These are phyloP conservation scores for Thelephora ganbajun DNA, from an alignment of 768 basidiomycete genomes.

Conservation along the genomic window DNA sequence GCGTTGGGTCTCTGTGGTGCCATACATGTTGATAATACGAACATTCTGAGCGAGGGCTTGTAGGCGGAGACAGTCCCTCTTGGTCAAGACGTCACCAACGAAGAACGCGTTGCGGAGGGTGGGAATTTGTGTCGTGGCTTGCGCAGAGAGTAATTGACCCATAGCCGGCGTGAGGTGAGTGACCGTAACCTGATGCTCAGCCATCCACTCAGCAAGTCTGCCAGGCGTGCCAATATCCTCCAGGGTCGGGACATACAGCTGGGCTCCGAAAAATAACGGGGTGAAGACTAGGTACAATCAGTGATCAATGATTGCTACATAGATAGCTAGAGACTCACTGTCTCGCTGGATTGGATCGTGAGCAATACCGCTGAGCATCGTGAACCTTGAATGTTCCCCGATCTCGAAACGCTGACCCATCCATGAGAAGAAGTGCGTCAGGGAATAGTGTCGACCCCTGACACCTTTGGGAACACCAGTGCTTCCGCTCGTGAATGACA, in stretches of 20 bases:
- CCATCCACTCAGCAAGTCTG: constrained; percentile 97
- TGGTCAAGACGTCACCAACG: constrained; percentile 97
- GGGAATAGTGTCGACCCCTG: constrained; percentile 81
- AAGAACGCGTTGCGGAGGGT: constrained; percentile 88
- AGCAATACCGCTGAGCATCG: constrained; percentile 97
- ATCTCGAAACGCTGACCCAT: constrained; percentile 85
- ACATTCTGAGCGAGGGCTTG: constrained; percentile 89
- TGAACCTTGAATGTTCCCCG: constrained; percentile 67
- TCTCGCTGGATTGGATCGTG: constrained; percentile 99
- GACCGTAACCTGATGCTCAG: constrained; percentile 76
- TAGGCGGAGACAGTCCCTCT: constrained; percentile 90
- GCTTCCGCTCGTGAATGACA: constrained; percentile 94
- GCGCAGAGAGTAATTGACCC: constrained; percentile 94
- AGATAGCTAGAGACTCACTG: constrained; percentile 43
- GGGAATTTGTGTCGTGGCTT: constrained; percentile 71
- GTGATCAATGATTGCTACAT: background rate
- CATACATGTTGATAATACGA: constrained; percentile 98
- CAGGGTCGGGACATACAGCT: constrained; percentile 88
- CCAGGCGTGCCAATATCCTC: constrained; percentile 97
- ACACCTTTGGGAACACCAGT: constrained; percentile 99
- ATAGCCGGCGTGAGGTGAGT: constrained; percentile 98
- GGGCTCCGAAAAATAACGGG: constrained; percentile 91
- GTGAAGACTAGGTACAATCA: constrained; percentile 67
- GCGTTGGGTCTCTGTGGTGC: constrained; percentile 97
- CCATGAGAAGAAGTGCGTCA: constrained; percentile 99